Evolutionary conservation across 2,329 filamentous ascomycete species (phyloP).

Genomic region (Pseudogymnoascus sp.): DNA sequence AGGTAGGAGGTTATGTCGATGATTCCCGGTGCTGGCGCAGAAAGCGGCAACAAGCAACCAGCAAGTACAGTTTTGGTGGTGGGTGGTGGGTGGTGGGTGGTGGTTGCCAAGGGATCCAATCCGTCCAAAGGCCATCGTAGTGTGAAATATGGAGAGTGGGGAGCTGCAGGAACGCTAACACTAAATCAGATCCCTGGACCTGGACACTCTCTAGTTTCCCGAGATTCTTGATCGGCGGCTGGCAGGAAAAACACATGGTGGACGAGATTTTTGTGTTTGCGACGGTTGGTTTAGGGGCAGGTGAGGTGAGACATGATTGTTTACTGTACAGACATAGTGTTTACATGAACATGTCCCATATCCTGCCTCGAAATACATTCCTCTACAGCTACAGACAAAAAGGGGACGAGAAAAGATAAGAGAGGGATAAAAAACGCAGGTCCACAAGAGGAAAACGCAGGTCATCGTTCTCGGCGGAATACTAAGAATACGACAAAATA

Average conservation of each 20-base stretch:
- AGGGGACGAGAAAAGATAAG: neutral
- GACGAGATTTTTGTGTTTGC: neutral
- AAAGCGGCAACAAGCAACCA: neutral
- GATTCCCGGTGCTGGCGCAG: neutral
- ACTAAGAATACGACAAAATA: neutral
- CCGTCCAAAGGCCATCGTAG: neutral
- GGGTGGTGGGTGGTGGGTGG: neutral
- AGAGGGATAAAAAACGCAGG: neutral
- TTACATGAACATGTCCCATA: neutral
- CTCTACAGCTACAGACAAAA: neutral
- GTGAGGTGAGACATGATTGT: neutral
- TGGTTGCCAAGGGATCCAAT: neutral
- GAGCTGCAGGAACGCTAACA: constrained; percentile 1
- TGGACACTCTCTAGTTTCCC: neutral
- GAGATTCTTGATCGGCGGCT: neutral
- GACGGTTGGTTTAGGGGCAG: neutral
- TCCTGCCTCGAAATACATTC: neutral
- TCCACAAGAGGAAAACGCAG: neutral
- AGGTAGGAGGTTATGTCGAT: constrained; percentile 1
- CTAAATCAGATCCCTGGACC: constrained; percentile 4
- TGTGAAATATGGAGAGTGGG: neutral
- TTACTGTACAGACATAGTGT: neutral
- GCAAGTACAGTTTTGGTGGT: too few relatives aligned
- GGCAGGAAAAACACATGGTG: neutral
- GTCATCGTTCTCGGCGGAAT: neutral